These are phyloP conservation scores for Teratosphaeria nubilosa DNA, from an alignment of 2,329 filamentous ascomycete genomes.

Conservation along the genomic window DNA sequence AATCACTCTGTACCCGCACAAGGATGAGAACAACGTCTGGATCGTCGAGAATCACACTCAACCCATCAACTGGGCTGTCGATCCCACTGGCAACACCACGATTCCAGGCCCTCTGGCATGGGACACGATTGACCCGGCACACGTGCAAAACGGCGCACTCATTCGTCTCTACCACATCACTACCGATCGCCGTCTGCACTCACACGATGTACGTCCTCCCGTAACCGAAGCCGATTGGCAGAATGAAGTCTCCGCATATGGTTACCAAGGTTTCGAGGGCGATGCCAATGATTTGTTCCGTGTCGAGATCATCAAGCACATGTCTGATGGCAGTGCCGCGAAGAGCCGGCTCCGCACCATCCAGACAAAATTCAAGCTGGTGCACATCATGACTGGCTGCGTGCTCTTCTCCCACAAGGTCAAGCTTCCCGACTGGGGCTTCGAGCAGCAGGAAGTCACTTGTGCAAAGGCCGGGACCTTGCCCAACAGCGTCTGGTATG, in stretches of 20 bases:
- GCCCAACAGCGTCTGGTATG: constrained; percentile 94
- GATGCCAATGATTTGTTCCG: constrained; percentile 96
- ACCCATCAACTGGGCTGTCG: constrained; percentile 49
- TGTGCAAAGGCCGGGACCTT: constrained; percentile 84
- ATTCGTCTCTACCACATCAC: constrained; percentile 74
- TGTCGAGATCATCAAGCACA: constrained; percentile 83
- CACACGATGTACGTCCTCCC: constrained; percentile 82
- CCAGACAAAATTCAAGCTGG: constrained; percentile 88
- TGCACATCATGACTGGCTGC: constrained; percentile 95
- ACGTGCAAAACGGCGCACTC: constrained; percentile 69
- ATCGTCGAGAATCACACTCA: constrained; percentile 93
- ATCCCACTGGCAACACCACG: constrained; percentile 47
- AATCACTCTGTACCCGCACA: constrained; percentile 95
- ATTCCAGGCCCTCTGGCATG: constrained; percentile 76
- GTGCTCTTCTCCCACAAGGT: constrained; percentile 97
- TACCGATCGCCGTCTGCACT: constrained; percentile 85
- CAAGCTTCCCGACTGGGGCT: constrained; percentile 96
- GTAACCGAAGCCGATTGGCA: constrained; percentile 65
- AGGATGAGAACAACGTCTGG: constrained; percentile 97
- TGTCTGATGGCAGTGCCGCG: constrained; percentile 68
- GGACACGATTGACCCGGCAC: constrained; percentile 55
- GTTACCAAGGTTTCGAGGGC: constrained; percentile 91
- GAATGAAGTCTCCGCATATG: constrained; percentile 65
- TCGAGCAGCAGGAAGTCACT: constrained; percentile 97
- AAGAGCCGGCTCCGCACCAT: constrained; percentile 86